Conservation (phyloP, 768 basidiomycete genomes). For the Kwoniella heveanensis region DNA sequence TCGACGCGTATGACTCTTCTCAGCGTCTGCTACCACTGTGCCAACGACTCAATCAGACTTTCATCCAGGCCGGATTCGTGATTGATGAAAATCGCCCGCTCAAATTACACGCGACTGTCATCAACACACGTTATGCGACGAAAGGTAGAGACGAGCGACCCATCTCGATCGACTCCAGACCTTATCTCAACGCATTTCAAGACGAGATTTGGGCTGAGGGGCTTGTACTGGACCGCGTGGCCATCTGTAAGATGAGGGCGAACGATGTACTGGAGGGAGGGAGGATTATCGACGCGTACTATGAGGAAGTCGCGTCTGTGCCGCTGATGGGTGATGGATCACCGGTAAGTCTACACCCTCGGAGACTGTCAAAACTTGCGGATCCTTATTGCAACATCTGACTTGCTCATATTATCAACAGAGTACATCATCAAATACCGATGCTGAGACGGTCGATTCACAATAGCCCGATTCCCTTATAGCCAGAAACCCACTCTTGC, state of each 20-base stretch:
- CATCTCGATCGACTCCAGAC: neutral
- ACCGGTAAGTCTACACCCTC: too few relatives aligned
- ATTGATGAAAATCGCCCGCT: slow-evolving; percentile 2
- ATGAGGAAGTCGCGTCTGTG: slow-evolving; percentile 6
- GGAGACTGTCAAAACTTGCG: too few relatives aligned
- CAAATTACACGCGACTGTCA: slow-evolving; percentile 1
- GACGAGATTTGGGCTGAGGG: slow-evolving; percentile 7
- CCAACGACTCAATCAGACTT: slow-evolving; percentile 6
- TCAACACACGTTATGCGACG: slow-evolving; percentile 6
- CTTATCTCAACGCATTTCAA: neutral
- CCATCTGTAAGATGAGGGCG: slow-evolving; percentile 9
- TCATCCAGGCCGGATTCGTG: neutral
- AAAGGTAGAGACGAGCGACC: neutral
- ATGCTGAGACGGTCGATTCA: too few relatives aligned
- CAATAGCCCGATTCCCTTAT: too few relatives aligned
- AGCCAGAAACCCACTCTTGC: too few relatives aligned
- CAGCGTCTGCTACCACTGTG: neutral
- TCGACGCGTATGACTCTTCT: neutral
- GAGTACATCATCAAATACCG: too few relatives aligned
- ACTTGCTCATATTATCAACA: too few relatives aligned
- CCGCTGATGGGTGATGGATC: too few relatives aligned
- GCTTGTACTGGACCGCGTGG: slow-evolving; percentile 4
- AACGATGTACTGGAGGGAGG: neutral
- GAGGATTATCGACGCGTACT: neutral
- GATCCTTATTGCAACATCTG: too few relatives aligned